Conservation (phyloP, 228 moss, liverwort and hornwort genomes). For the Sphagnum fallax region DNA sequence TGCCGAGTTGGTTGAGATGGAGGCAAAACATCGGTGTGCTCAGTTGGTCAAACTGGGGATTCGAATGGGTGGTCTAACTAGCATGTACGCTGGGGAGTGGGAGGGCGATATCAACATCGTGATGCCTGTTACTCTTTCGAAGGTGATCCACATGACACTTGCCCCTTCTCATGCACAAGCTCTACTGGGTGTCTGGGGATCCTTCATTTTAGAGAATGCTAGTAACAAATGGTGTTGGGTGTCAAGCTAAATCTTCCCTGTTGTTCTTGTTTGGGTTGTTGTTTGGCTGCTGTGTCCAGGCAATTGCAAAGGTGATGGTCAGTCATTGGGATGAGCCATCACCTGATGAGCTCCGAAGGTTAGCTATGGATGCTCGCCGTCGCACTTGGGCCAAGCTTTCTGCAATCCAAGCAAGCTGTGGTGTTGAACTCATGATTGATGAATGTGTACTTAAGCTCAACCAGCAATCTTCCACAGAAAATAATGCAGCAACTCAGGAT, state of each 20-base stretch:
- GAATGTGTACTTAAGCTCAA: constrained; percentile 10
- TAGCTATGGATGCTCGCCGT: constrained; percentile 43
- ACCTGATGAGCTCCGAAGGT: constrained; percentile 34
- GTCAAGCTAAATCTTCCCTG: too few species aligned
- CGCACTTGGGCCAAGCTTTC: constrained; percentile 28
- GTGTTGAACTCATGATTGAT: constrained; percentile 13
- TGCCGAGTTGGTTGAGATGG: constrained; percentile 34
- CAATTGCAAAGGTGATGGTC: constrained; percentile 22
- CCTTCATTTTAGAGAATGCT: too few species aligned
- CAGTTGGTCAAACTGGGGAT: constrained; percentile 34
- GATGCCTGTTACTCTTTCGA: constrained; percentile 34
- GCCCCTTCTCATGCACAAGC: too few species aligned
- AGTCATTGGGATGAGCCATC: constrained; percentile 14
- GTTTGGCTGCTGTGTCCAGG: not conserved
- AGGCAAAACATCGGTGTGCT: constrained; percentile 27
- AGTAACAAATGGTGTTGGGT: too few species aligned
- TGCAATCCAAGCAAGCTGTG: constrained; percentile 14
- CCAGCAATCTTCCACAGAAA: not conserved
- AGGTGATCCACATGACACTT: constrained; percentile 14
- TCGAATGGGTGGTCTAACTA: constrained; percentile 32
- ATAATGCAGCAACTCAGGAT: too few species aligned
- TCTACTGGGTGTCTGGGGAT: too few species aligned
- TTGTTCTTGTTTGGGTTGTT: too few species aligned
- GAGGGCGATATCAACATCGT: constrained; percentile 59
- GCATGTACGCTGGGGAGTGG: constrained; percentile 40